phyloP scores from a whole-genome alignment of 495 filamentous ascomycete genomes.

The Stereocaulon alpinum region DNA sequence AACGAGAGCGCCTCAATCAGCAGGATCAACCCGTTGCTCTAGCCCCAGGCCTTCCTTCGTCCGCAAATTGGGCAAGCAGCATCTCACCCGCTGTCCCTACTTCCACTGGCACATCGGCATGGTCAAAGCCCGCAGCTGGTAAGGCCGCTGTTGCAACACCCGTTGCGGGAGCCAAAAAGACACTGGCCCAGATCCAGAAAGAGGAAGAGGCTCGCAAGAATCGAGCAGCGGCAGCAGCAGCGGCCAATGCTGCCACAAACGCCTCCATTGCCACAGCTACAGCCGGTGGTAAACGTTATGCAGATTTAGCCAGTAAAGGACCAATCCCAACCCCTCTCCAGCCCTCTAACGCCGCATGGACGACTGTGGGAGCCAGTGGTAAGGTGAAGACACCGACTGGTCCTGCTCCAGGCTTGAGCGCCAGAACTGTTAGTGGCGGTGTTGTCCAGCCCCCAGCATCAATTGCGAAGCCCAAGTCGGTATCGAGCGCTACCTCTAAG shows the following conservation, averaged over 20 bases:
- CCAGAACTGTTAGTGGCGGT: constrained; percentile 45
- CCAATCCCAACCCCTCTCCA: constrained; percentile 31
- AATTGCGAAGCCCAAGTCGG: constrained; percentile 34
- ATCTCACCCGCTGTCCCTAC: constrained; percentile 52
- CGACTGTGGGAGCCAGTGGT: constrained; percentile 88
- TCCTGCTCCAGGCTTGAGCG: constrained; percentile 36
- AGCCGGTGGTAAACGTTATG: constrained; percentile 76
- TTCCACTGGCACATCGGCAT: constrained; percentile 43
- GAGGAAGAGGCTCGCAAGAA: constrained; percentile 90
- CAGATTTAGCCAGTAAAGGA: constrained; percentile 82
- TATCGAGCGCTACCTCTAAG: constrained; percentile 25
- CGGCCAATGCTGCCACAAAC: constrained; percentile 38
- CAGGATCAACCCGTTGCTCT: constrained; percentile 46
- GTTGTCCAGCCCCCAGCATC: constrained; percentile 33
- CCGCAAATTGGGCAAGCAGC: constrained; percentile 79
- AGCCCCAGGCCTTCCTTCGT: constrained; percentile 71
- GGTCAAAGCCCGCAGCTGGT: constrained; percentile 55
- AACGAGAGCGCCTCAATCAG: constrained; percentile 73
- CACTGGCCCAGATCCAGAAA: constrained; percentile 88
- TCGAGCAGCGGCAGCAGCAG: constrained; percentile 46
- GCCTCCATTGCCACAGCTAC: constrained; percentile 39
- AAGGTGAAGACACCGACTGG: constrained; percentile 68
- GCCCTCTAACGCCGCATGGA: constrained; percentile 59
- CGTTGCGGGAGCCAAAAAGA: constrained; percentile 60
- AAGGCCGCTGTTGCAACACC: constrained; percentile 41